Conservation (phyloP, 441 rosid genomes). For the Populus hybrid region DNA sequence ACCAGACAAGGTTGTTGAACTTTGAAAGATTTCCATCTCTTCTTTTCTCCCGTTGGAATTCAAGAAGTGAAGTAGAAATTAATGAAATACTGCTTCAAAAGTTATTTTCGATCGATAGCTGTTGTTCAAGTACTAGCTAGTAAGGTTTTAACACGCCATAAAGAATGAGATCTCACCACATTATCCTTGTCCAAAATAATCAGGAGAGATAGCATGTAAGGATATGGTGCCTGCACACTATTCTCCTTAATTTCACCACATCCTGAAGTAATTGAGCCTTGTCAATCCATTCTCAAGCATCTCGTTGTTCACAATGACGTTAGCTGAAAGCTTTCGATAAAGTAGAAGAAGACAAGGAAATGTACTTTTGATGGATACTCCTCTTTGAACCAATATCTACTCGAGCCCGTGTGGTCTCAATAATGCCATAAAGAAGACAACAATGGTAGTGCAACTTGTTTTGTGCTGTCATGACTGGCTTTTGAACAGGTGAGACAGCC, state of each 20-base stretch:
- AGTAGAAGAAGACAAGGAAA: not conserved
- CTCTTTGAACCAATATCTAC: not conserved
- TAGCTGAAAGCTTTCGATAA: not conserved
- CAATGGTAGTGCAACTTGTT: not conserved
- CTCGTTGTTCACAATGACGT: not conserved
- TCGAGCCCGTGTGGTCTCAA: not conserved
- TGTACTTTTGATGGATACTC: constrained; percentile 3
- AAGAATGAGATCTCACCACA: not conserved
- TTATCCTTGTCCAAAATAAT: not conserved
- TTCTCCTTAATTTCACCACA: not conserved
- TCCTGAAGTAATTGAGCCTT: not conserved
- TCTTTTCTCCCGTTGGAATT: not conserved
- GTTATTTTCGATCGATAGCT: not conserved
- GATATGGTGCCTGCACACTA: not conserved
- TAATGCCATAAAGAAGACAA: not conserved
- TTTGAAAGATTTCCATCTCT: not conserved
- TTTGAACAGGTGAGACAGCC: not conserved
- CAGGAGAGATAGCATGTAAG: not conserved
- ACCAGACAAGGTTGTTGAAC: constrained; percentile 5
- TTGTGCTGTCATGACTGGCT: constrained; percentile 7
- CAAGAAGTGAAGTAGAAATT: not conserved
- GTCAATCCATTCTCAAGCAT: not conserved
- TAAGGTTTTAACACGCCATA: not conserved
- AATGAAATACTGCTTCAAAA: not conserved
- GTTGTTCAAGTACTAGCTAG: not conserved